Conservation (phyloP, 306 rosid species). For the Begonia peltatifolia region DNA sequence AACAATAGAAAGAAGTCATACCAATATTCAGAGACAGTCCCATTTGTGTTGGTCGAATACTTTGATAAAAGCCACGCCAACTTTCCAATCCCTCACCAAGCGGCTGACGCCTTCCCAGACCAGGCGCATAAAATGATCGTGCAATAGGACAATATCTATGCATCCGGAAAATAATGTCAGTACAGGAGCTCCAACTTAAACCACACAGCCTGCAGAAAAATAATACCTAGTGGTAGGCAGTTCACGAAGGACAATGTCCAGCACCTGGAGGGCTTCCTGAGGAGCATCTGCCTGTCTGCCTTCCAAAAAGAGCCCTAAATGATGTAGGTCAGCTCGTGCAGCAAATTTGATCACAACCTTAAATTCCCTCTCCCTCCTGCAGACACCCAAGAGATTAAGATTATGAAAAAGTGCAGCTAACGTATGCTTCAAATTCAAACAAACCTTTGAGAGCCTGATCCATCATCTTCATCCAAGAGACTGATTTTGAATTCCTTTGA, state of each 20-base stretch:
- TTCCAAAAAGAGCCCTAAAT: conserved; percentile 75
- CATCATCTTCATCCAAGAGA: conserved; percentile 79
- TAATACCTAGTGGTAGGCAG: conserved; percentile 70
- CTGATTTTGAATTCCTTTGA: conserved; percentile 62
- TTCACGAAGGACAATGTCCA: conserved; percentile 89
- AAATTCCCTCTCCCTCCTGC: conserved; percentile 74
- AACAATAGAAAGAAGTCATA: conserved; percentile 2
- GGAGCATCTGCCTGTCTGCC: conserved; percentile 96
- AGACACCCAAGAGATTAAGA: neutral
- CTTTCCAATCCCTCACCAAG: conserved; percentile 96
- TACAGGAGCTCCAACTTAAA: neutral
- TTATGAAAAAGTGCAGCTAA: no score
- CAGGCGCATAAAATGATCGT: conserved; percentile 91
- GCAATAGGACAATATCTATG: conserved; percentile 86
- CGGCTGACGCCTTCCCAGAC: conserved; percentile 67
- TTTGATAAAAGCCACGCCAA: conserved; percentile 98
- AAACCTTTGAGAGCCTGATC: conserved; percentile 64
- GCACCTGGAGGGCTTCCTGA: conserved; percentile 95
- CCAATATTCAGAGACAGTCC: conserved; percentile 89
- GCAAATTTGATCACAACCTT: conserved; percentile 82
- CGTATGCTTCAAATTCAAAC: neutral
- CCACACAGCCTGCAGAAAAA: no score
- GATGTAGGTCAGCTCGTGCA: conserved; percentile 92
- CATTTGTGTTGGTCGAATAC: conserved; percentile 98
- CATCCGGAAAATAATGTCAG: neutral